Base-by-base conservation (phyloP, 2,329 filamentous ascomycete species). In the Trichophyton rubrum region DNA sequence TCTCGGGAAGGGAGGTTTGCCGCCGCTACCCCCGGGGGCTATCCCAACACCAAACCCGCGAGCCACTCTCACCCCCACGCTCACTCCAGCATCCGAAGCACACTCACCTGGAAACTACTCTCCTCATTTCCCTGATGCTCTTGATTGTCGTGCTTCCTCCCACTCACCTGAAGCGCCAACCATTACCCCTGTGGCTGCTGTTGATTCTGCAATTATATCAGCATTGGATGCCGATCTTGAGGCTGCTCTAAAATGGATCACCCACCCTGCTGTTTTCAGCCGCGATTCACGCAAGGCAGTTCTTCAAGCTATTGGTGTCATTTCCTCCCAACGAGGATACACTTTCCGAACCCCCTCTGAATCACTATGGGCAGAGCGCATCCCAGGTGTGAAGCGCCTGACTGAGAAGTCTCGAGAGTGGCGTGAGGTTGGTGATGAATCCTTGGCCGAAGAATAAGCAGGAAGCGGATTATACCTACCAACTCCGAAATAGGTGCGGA, bases 211-310 rank as follows among this genome's bases (percentile, higher is more conserved):
- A 40, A 93, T 89, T 0, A 92, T 97, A 68, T 80, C 84, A 24
- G 91, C 93, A 1, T 83, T 99, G 17, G 93, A 99, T 71, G 84
- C 88, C 0, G 93, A 99, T 73, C 82, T 99, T 38, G 90, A 96
- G 71, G 84, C 88, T 38, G 89, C 88, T 58, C 78, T 99, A 15
- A 93, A 99, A 74, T 99, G 93, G 93, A 97, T 99, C 73, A 90
- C 88, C 70, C 93, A 99, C 69, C 93, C 93, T 1, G 91, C 91
- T 1, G 89, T 97, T 1, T 99, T 99, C 71, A 87, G 88, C 7
- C 85, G 93, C 41, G 93, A 99, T 72, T 93, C 89, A 61, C 86
- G 93, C 68, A 99, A 99, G 77, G 90, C 92, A 3, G 91, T 99
- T 1, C 80, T 99, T 24, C 93, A 99, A 73, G 90, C 91, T 15